Conservation (phyloP, 108 stramenopile species). For the Cyclotella sp. region DNA sequence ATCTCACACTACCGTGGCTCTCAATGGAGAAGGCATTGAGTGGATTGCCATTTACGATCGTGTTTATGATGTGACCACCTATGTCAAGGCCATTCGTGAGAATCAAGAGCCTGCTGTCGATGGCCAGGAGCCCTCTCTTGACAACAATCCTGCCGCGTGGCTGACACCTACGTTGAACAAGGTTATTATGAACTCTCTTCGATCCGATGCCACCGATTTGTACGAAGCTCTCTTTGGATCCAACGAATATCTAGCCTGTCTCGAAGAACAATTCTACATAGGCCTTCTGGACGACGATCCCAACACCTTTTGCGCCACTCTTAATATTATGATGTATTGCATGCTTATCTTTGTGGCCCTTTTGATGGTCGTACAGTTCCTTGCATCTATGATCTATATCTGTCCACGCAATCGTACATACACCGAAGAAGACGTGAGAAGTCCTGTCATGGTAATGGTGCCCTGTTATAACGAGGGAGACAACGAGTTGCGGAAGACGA, state of each 20-base stretch:
- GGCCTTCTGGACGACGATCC: slow-evolving; percentile 37
- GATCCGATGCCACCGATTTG: slow-evolving; percentile 48
- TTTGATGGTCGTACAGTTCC: slow-evolving; percentile 47
- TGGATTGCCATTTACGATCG: slow-evolving; percentile 37
- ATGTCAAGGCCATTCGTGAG: slow-evolving; percentile 28
- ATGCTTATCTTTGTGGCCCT: slow-evolving; percentile 56
- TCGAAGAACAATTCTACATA: slow-evolving; percentile 49
- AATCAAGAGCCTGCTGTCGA: slow-evolving; percentile 31
- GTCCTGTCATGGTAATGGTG: slow-evolving; percentile 64
- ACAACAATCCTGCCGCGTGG: slow-evolving; percentile 39
- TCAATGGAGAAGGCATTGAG: slow-evolving; percentile 6
- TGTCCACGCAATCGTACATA: slow-evolving; percentile 36
- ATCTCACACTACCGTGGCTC: slow-evolving; percentile 21
- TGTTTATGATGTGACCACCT: slow-evolving; percentile 52
- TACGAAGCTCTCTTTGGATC: slow-evolving; percentile 44
- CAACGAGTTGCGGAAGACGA: slow-evolving; percentile 56
- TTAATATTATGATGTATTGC: slow-evolving; percentile 44
- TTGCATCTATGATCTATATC: slow-evolving; percentile 43
- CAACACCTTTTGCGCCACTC: slow-evolving; percentile 47
- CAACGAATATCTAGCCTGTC: slow-evolving; percentile 35
- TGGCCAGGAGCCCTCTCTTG: slow-evolving; percentile 14
- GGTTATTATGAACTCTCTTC: slow-evolving; percentile 48
- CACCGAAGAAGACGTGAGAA: slow-evolving; percentile 36
- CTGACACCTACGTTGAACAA: slow-evolving; percentile 42
- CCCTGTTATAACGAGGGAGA: slow-evolving; percentile 68